Evolutionary conservation across 768 basidiomycete genomes (phyloP).

Genomic region (Gyrodon lividus): DNA sequence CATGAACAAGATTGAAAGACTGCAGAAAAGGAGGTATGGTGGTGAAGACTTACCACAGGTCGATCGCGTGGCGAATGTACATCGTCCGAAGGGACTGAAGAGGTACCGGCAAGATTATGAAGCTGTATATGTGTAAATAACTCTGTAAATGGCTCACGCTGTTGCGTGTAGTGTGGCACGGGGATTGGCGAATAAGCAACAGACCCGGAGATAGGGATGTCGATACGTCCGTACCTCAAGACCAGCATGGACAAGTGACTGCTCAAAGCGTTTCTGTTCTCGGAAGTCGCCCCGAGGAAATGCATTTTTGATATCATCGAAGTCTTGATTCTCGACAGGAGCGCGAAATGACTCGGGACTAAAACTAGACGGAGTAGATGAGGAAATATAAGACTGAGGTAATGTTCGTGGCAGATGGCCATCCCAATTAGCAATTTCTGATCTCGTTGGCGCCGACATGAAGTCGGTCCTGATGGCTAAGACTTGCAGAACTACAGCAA

Average conservation of each 20-base stretch:
- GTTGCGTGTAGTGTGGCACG: neutral
- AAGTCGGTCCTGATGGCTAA: neutral
- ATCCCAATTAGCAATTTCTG: constrained; percentile 20
- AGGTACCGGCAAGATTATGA: constrained; percentile 9
- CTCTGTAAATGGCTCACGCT: constrained; percentile 14
- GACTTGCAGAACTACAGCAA: neutral
- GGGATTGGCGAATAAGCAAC: constrained; percentile 4
- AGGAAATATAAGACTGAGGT: neutral
- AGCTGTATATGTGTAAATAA: constrained; percentile 4
- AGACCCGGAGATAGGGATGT: neutral
- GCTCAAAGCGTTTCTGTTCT: constrained; percentile 9
- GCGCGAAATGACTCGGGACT: constrained; percentile 9
- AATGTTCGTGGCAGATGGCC: constrained; percentile 7
- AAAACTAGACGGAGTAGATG: constrained; percentile 8
- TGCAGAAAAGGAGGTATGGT: neutral
- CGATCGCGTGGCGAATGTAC: constrained; percentile 4
- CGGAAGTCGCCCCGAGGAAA: neutral
- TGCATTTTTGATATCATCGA: neutral
- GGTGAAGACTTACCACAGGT: constrained; percentile 12
- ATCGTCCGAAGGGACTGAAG: constrained; percentile 1
- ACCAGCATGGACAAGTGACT: constrained; percentile 1
- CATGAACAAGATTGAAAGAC: neutral
- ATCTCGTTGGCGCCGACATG: constrained; percentile 16
- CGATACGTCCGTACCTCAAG: constrained; percentile 11
- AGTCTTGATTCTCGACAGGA: neutral